Base-by-base conservation (phyloP, 2,329 filamentous ascomycete genomes). In the Arthrobotrys sphaeroides region DNA sequence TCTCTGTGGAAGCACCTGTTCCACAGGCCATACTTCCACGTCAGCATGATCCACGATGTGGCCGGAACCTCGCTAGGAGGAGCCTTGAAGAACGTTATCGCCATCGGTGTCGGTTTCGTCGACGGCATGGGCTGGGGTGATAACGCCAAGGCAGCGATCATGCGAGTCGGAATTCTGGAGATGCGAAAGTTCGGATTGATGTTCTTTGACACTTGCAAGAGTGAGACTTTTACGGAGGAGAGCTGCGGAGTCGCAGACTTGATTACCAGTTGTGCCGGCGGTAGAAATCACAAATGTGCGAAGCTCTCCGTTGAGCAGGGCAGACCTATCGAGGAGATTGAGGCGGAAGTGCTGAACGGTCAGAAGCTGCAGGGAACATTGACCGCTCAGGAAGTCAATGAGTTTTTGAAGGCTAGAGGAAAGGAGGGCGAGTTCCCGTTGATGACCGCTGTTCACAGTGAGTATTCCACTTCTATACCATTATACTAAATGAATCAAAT, bases 81-180 rank as follows among this genome's bases (percentile, higher is more conserved):
- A 75, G 95, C 95, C 0, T 85, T 99, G 79, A 99, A 99, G 87
- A 99, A 99, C 85, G 90, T 99, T 78, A 92, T 99, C 66, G 95
- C 95, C 3, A 85, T 99, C 16, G 94, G 93, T 3, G 94, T 95
- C 31, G 95, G 95, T 70, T 99, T 96, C 83, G 93, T 98, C 47
- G 93, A 97, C 78, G 95, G 95, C 36, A 88, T 94, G 77, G 94
- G 94, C 78, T 99, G 95, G 94, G 95, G 95, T 81, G 94, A 98
- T 85, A 99, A 98, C 80, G 94, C 94, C 78, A 98, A 99, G 85
- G 93, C 95, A n/a, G 95, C 95, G 49, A 90, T 99, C 75, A 98
- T 99, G 93, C 91, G 95, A 43, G 91, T 98, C 18, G 95, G 95
- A 5, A 88, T 99, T 49, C 87, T 97, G 79, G 95, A 99, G 84